Conservation (phyloP, 495 filamentous ascomycete species). For the Podospora fimiseda region DNA sequence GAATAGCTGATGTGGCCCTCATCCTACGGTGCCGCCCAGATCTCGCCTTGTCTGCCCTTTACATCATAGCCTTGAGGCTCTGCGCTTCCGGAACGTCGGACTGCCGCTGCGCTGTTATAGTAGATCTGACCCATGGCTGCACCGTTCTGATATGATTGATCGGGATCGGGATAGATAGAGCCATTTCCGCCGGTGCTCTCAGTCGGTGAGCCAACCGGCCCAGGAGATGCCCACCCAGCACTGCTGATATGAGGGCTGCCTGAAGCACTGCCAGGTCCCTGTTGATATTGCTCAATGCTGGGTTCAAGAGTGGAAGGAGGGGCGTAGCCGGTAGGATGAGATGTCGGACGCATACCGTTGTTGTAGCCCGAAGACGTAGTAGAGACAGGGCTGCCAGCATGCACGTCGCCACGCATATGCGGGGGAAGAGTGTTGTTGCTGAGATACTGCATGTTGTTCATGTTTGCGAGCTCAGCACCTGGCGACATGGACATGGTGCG, state of each 20-base stretch:
- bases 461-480: slow-evolving; percentile 62
- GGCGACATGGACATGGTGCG: slow-evolving; percentile 74
- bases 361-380: slow-evolving; percentile 59
- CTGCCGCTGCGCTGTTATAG: slow-evolving; percentile 54
- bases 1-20: not conserved
- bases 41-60: slow-evolving; percentile 30
- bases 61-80: slow-evolving; percentile 58
- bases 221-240: slow-evolving; percentile 68
- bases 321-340: slow-evolving; percentile 72
- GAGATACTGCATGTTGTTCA: slow-evolving; percentile 70
- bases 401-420: slow-evolving; percentile 66
- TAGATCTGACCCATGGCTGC: slow-evolving; percentile 54
- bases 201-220: slow-evolving; percentile 59
- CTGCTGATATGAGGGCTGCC: slow-evolving; percentile 70
- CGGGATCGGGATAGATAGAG: slow-evolving; percentile 66
- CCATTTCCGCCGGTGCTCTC: slow-evolving; percentile 50
- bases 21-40: slow-evolving; percentile 34
- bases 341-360: slow-evolving; percentile 52
- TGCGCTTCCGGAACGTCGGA: slow-evolving; percentile 59
- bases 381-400: slow-evolving; percentile 63
- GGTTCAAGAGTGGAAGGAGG: slow-evolving; percentile 87
- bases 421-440: slow-evolving; percentile 67
- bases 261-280: slow-evolving; percentile 54
- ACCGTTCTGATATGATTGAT: slow-evolving; percentile 44
- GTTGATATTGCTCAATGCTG: slow-evolving; percentile 64